Percentiles rank a stretch among this genome's conserved stretches.
phyloP scores from a whole-genome alignment of 495 filamentous ascomycete genomes.

The Cercophora sp. region DNA sequence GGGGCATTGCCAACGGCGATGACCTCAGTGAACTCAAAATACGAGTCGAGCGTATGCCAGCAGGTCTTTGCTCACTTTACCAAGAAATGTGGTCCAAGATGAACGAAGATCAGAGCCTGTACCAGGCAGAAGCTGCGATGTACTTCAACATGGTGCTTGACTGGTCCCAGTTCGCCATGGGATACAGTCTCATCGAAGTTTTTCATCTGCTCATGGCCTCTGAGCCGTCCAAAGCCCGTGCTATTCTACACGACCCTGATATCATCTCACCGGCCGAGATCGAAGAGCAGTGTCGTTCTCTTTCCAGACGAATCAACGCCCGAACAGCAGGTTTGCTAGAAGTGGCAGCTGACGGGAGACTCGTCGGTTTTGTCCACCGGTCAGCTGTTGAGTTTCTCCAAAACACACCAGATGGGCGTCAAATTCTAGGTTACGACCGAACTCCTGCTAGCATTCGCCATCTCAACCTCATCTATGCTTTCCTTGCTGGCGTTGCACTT shows the following conservation, averaged over 20 bases:
- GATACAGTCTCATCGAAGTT: background rate
- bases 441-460: background rate
- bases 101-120: constrained; percentile 11
- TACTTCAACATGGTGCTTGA: constrained; percentile 12
- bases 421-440: constrained; percentile 9
- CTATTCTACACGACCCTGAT: background rate
- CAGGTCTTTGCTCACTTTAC: constrained; percentile 27
- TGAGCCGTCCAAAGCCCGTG: background rate
- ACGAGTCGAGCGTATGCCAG: constrained; percentile 24
- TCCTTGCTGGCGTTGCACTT: constrained; percentile 4
- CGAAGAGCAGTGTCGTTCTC: background rate
- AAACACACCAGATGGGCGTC: constrained; percentile 6
- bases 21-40: constrained; percentile 16
- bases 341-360: background rate
- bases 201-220: constrained; percentile 8
- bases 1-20: constrained; percentile 31
- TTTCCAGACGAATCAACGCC: constrained; percentile 4
- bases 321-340: constrained; percentile 18
- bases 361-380: constrained; percentile 17
- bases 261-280: background rate
- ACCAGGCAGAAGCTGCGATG: constrained; percentile 12
- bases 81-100: constrained; percentile 20
- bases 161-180: background rate
- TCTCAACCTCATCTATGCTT: background rate
- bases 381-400: constrained; percentile 14